Base-by-base conservation (phyloP, 2,329 filamentous ascomycete genomes). In the Cytospora mali region DNA sequence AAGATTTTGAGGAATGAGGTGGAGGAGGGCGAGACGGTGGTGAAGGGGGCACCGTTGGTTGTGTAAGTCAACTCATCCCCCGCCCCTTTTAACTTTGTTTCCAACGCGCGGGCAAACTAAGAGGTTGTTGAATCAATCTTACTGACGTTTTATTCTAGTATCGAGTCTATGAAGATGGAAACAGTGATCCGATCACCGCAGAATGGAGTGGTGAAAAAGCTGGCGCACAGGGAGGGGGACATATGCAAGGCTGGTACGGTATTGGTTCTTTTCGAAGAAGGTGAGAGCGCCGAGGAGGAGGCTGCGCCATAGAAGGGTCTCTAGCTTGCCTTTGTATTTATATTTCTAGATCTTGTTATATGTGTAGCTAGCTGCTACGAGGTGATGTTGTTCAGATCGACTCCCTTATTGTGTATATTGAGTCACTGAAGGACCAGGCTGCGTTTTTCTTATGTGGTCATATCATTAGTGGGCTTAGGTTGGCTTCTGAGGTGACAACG, bases 1-100 rank as follows among this genome's bases (percentile, higher is more conserved):
- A 98, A 98, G 79, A 89, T 99, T 28, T 78, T 99, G 66, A 87
- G 92, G 68, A 95, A 97, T 54, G 91, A 97, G 75, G 92, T 97
- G 0, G 78, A 83, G 29, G 92, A 92, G 69, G 95, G 95, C 0
- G 87, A 96, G 67, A 77, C 76, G 53, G 95, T 99, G 18, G 87
- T 88, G 73, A 96, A 94, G 78, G 93, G 94, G 52, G 88, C 94
- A 62, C 87, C 92, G 7, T 79, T 99, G 62, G 91, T 98, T 14
- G 93, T 98, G 79, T 88, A 75, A 82, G 85, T 80, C 18, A n/a
- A n/a, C 33, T 25, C 14, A 10, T 6, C 6, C n/a, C n/a, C n/a
- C n/a, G n/a, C n/a, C n/a, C 5, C 7, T 11, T 39, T n/a, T 9
- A 11, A 0, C 14, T 23, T 18, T 21, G 11, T 14, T 14, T 5